Evolutionary conservation across 225 moss, liverwort and hornwort genomes (phyloP).

Genomic region (Sphagnum tenellum): DNA sequence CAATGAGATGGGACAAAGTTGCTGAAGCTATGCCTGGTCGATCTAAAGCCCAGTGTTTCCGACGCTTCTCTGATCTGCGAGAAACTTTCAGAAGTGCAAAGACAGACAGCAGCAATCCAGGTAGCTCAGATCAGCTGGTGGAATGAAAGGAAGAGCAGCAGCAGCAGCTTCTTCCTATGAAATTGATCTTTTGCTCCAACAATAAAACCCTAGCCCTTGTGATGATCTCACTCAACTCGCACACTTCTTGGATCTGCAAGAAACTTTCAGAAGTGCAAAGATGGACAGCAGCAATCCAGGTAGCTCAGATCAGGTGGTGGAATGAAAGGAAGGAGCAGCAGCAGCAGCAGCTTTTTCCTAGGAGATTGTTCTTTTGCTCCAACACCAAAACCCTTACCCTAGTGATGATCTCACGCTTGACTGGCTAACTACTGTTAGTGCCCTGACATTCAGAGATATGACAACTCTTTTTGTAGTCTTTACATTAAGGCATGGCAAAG

Average conservation of each 20-base stretch:
- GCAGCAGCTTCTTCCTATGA: too few relatives aligned
- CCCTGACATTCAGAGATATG: too few relatives aligned
- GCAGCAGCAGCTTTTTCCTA: too few relatives aligned
- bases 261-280: slow-evolving; percentile 51
- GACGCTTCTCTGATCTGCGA: slow-evolving; percentile 62
- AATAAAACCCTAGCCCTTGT: too few relatives aligned
- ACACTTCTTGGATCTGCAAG: slow-evolving; percentile 62
- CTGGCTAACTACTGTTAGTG: too few relatives aligned
- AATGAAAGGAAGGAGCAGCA: slow-evolving; percentile 1
- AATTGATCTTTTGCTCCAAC: too few relatives aligned
- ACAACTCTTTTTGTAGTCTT: too few relatives aligned
- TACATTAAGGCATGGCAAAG: too few relatives aligned
- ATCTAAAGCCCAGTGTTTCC: slow-evolving; percentile 80
- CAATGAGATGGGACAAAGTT: slow-evolving; percentile 85
- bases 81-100: slow-evolving; percentile 54
- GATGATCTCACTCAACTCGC: too few relatives aligned
- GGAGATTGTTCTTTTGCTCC: too few relatives aligned
- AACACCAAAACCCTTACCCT: too few relatives aligned
- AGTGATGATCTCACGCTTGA: too few relatives aligned
- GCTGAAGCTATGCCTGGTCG: slow-evolving; percentile 47
- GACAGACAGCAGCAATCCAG: slow-evolving; percentile 2
- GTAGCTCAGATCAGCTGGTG: slow-evolving; percentile 16
- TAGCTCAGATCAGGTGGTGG: slow-evolving; percentile 20
- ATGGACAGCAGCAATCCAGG: neutral
- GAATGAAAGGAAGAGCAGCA: slow-evolving; percentile 6